phyloP scores from a whole-genome alignment of 306 rosid species.

The Quercus gilva region DNA sequence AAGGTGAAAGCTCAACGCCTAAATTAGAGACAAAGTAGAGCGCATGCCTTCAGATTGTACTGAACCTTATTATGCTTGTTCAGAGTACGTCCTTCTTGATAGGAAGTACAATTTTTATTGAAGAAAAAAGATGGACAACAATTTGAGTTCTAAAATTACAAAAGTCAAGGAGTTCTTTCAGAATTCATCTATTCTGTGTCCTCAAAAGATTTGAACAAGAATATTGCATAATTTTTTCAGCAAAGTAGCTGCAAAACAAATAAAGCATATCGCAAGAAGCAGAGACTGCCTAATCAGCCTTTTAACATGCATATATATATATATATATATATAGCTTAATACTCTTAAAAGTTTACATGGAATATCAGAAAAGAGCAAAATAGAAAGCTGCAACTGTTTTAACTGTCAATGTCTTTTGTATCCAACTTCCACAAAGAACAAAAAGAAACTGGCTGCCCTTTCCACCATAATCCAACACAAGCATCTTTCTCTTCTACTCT shows the following conservation, averaged over 20 bases:
- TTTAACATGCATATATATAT: background rate
- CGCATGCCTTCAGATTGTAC: background rate
- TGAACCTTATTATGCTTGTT: background rate
- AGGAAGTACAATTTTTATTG: no score
- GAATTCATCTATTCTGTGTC: no score
- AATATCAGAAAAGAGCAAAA: background rate
- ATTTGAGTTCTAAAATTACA: no score
- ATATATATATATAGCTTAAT: background rate
- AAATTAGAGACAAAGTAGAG: background rate
- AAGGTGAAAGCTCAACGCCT: background rate
- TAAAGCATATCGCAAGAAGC: background rate
- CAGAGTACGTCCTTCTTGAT: no score
- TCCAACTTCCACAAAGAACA: constrained; percentile 72
- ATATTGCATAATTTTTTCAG: background rate
- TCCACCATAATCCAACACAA: constrained; percentile 77
- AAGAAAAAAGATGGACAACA: background rate
- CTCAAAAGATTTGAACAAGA: background rate
- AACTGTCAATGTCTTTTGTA: constrained; percentile 10
- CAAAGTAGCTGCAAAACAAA: background rate
- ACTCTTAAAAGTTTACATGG: background rate
- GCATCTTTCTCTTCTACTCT: constrained; percentile 59
- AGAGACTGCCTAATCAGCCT: background rate
- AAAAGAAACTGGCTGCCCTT: constrained; percentile 74
- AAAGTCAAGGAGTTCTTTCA: no score
- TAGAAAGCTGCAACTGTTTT: background rate